Evolutionary conservation across 768 basidiomycete genomes (phyloP).

Genomic region (Lactifluus echinatus): DNA sequence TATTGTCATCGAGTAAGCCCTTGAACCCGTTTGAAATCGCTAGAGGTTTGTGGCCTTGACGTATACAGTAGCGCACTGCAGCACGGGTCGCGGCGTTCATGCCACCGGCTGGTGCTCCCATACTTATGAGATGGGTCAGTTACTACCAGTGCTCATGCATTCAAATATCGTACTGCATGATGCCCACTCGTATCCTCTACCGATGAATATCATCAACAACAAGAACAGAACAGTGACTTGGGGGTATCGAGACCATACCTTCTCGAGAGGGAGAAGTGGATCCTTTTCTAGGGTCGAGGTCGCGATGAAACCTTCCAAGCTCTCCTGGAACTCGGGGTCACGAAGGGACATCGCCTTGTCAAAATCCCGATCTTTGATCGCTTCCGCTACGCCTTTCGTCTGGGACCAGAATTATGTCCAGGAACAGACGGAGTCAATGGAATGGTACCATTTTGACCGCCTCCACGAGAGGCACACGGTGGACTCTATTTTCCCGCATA

Average conservation of each 20-base stretch:
- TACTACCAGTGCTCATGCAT: neutral
- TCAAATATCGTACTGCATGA: slow-evolving; percentile 61
- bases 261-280: slow-evolving; percentile 27
- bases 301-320: slow-evolving; percentile 73
- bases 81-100: slow-evolving; percentile 98
- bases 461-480: slow-evolving; percentile 81
- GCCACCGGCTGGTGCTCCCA: slow-evolving; percentile 95
- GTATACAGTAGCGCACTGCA: slow-evolving; percentile 86
- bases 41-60: slow-evolving; percentile 87
- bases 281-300: slow-evolving; percentile 51
- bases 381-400: slow-evolving; percentile 80
- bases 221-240: neutral
- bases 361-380: slow-evolving; percentile 79
- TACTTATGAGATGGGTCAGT: slow-evolving; percentile 37
- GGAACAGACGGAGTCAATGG: neutral
- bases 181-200: slow-evolving; percentile 69
- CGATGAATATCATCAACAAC: neutral
- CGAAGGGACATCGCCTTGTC: slow-evolving; percentile 78
- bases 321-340: slow-evolving; percentile 87
- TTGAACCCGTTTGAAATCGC: slow-evolving; percentile 94
- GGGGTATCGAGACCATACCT: slow-evolving; percentile 20
- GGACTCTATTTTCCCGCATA: slow-evolving; percentile 91
- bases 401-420: slow-evolving; percentile 27
- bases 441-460: slow-evolving; percentile 74
- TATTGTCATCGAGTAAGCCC: slow-evolving; percentile 83